A percentile compares a stretch with the other conserved stretches of the same genome.
phyloP scores from a whole-genome alignment of 1,284 basidiomycete genomes.

The Phellopilus nigrolimitatus region DNA sequence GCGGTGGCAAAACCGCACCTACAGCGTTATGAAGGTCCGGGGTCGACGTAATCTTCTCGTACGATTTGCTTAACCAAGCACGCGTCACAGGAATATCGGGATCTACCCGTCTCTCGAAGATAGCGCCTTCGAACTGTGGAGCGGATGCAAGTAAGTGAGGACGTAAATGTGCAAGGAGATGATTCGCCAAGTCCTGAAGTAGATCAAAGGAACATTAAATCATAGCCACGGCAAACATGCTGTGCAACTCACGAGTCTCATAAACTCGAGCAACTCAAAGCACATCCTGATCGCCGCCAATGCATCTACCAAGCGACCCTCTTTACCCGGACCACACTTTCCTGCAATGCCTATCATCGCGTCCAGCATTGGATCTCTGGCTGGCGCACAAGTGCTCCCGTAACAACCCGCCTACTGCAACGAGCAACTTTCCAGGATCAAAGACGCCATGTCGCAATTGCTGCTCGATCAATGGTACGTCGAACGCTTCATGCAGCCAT shows the following conservation, averaged over 20 bases:
- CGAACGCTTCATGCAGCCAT: slow-evolving; percentile 42
- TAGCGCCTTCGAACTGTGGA: slow-evolving; percentile 75
- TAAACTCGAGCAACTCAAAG: slow-evolving; percentile 89
- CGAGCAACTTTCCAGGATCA: slow-evolving; percentile 78
- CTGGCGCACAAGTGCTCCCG: slow-evolving; percentile 92
- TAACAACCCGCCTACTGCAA: slow-evolving; percentile 74
- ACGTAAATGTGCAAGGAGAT: slow-evolving; percentile 85
- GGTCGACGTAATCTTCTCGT: slow-evolving; percentile 34
- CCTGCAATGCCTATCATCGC: slow-evolving; percentile 73
- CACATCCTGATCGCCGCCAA: slow-evolving; percentile 78
- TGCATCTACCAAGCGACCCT: slow-evolving; percentile 57
- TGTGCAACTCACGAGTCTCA: slow-evolving; percentile 76
- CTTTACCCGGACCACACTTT: slow-evolving; percentile 48
- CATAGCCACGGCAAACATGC: neutral
- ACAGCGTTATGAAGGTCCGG: slow-evolving; percentile 11
- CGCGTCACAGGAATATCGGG: slow-evolving; percentile 51
- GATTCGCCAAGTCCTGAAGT: slow-evolving; percentile 87
- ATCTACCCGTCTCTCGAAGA: slow-evolving; percentile 61
- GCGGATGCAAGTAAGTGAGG: slow-evolving; percentile 82
- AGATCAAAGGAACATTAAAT: slow-evolving; percentile 10
- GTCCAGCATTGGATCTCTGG: slow-evolving; percentile 83
- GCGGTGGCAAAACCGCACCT: neutral
- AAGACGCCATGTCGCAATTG: slow-evolving; percentile 77
- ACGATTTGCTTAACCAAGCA: slow-evolving; percentile 54
- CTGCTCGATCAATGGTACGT: slow-evolving; percentile 65